Percentiles rank a stretch among this genome's conserved stretches.
phyloP scores from a whole-genome alignment of 306 rosid species.

The Senna tora region DNA sequence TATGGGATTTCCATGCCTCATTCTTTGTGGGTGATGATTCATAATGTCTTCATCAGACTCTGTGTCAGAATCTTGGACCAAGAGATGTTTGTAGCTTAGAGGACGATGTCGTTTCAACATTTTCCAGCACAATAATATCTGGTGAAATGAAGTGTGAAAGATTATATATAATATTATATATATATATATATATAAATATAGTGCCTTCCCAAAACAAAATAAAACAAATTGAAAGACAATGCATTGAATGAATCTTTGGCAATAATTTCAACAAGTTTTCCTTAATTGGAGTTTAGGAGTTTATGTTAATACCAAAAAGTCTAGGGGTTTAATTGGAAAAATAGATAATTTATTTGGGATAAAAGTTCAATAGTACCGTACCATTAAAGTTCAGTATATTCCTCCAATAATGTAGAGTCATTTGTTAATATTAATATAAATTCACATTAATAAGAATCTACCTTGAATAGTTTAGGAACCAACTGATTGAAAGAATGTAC shows the following conservation, averaged over 20 bases:
- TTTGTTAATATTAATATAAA: too few species aligned
- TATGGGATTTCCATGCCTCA: not conserved
- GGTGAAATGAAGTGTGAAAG: not conserved
- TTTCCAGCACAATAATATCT: not conserved
- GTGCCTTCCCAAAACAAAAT: not conserved
- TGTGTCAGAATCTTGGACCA: slow-evolving; percentile 35
- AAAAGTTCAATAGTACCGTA: too few species aligned
- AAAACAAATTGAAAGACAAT: not conserved
- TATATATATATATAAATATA: too few species aligned
- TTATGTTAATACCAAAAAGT: too few species aligned
- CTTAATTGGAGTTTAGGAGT: not conserved
- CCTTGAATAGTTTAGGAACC: too few species aligned
- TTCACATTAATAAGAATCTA: too few species aligned
- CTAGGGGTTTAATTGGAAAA: too few species aligned
- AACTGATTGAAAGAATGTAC: too few species aligned
- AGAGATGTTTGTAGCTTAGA: slow-evolving; percentile 1
- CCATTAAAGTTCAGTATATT: too few species aligned
- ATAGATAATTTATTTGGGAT: too few species aligned
- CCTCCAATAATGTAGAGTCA: too few species aligned
- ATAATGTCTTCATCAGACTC: slow-evolving; percentile 21
- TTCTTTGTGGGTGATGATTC: not conserved
- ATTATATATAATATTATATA: not conserved
- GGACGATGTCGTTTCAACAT: slow-evolving; percentile 33
- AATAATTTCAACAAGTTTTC: not conserved
- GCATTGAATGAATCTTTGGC: not conserved